These are phyloP conservation scores for Bassia scoparia DNA, from an alignment of 148 eudicot species.

Conservation along the genomic window DNA sequence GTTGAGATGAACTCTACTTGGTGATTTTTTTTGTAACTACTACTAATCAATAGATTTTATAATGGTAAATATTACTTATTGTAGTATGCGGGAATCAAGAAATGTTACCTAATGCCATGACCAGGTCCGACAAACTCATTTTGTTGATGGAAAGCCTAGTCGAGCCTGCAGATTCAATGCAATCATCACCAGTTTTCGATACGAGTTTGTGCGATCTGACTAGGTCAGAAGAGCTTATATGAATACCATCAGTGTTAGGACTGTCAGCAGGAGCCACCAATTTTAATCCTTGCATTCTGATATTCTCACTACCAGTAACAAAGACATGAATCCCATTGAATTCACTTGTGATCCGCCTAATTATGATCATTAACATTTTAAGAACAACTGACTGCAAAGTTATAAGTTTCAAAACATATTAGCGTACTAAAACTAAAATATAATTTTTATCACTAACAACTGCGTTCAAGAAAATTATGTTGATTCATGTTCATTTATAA, in stretches of 20 bases:
- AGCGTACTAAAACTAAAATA: too few relatives aligned
- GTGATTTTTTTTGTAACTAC: too few relatives aligned
- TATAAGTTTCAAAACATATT: not conserved
- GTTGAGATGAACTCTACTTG: too few relatives aligned
- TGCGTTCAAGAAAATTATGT: too few relatives aligned
- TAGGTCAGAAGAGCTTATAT: constrained; percentile 42
- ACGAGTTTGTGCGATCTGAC: constrained; percentile 33
- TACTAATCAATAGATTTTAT: too few relatives aligned
- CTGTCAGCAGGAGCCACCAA: constrained; percentile 49
- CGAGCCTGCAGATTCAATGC: constrained; percentile 63
- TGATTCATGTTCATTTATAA: too few relatives aligned
- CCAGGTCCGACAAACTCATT: constrained; percentile 70
- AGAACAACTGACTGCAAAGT: constrained; percentile 47
- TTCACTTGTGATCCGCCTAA: constrained; percentile 44
- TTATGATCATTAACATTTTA: constrained; percentile 32
- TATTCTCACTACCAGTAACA: constrained; percentile 25
- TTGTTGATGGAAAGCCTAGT: constrained; percentile 41
- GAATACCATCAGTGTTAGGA: constrained; percentile 76
- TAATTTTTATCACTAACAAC: too few relatives aligned
- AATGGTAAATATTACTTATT: too few relatives aligned
- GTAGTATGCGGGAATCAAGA: too few relatives aligned
- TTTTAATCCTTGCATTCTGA: constrained; percentile 34
- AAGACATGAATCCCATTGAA: constrained; percentile 72
- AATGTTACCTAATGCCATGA: constrained; percentile 66
- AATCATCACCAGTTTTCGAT: constrained; percentile 73